phyloP scores from a whole-genome alignment of 495 filamentous ascomycete genomes.

The Xylaria scruposa region DNA sequence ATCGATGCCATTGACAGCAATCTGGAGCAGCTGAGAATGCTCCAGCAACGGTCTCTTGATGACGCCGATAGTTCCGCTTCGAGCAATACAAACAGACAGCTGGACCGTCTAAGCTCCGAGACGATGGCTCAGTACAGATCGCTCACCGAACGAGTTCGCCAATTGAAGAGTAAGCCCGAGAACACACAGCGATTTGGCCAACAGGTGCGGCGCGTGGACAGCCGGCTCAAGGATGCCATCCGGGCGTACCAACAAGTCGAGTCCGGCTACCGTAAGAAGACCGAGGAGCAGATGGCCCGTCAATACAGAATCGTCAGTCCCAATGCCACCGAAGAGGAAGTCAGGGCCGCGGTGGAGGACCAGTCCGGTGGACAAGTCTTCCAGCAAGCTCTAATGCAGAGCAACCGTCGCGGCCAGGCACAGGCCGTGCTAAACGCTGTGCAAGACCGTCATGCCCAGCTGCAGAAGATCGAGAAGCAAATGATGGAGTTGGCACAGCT shows the following conservation, averaged over 20 bases:
- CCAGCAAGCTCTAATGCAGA: slow-evolving; percentile 76
- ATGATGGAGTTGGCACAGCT: slow-evolving; percentile 84
- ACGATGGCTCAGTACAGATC: slow-evolving; percentile 82
- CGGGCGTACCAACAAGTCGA: slow-evolving; percentile 81
- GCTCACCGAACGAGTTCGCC: slow-evolving; percentile 75
- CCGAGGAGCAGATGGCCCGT: slow-evolving; percentile 81
- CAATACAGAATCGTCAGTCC: slow-evolving; percentile 91
- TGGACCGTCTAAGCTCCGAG: slow-evolving; percentile 67
- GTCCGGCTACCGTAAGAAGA: slow-evolving; percentile 73
- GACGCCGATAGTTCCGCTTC: slow-evolving; percentile 62
- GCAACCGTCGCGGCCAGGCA: slow-evolving; percentile 80
- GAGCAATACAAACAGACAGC: slow-evolving; percentile 59
- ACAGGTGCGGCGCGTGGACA: slow-evolving; percentile 80
- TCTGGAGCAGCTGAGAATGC: slow-evolving; percentile 62
- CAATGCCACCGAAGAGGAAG: slow-evolving; percentile 80
- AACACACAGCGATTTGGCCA: slow-evolving; percentile 72
- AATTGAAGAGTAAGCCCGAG: slow-evolving; percentile 79
- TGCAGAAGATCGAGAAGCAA: slow-evolving; percentile 88
- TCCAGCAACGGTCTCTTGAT: slow-evolving; percentile 65
- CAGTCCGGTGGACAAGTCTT: slow-evolving; percentile 74
- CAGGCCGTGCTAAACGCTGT: slow-evolving; percentile 78
- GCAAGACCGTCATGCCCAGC: slow-evolving; percentile 81
- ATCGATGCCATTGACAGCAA: slow-evolving; percentile 76
- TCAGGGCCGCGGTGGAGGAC: slow-evolving; percentile 76
- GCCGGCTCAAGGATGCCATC: slow-evolving; percentile 78